These are phyloP conservation scores for Solanum etuberosum DNA, from an alignment of 257 asterid genomes.

Conservation along the genomic window DNA sequence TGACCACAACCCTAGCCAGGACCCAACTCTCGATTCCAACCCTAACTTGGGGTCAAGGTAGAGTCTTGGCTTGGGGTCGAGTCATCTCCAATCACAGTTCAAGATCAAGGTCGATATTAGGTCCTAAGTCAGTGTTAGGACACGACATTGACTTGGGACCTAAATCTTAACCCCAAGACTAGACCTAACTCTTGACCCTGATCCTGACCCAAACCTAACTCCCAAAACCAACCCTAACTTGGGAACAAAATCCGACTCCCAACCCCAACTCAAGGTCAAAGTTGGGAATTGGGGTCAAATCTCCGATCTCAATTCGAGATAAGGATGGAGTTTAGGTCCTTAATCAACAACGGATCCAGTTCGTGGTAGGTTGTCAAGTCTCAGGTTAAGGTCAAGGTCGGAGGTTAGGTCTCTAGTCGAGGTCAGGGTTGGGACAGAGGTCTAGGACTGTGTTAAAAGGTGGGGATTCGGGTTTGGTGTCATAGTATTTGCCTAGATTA, in stretches of 20 bases:
- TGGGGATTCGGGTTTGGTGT: background rate
- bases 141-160: background rate
- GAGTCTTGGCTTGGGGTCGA: background rate
- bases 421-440: background rate
- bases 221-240: background rate
- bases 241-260: background rate
- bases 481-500: background rate
- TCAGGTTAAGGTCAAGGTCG: background rate
- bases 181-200: background rate
- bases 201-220: background rate
- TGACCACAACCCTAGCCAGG: background rate
- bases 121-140: background rate
- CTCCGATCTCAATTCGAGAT: background rate
- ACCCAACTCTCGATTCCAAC: background rate
- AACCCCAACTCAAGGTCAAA: background rate
- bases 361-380: background rate
- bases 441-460: background rate
- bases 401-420: background rate
- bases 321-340: background rate
- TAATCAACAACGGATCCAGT: background rate
- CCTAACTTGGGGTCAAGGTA: background rate
- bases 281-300: background rate
- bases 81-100: background rate
- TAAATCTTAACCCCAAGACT: background rate
- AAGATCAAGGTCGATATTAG: background rate